These are phyloP conservation scores for Entelexis paramagnoliae DNA, from an alignment of 1,139 yeast species.

Conservation along the genomic window DNA sequence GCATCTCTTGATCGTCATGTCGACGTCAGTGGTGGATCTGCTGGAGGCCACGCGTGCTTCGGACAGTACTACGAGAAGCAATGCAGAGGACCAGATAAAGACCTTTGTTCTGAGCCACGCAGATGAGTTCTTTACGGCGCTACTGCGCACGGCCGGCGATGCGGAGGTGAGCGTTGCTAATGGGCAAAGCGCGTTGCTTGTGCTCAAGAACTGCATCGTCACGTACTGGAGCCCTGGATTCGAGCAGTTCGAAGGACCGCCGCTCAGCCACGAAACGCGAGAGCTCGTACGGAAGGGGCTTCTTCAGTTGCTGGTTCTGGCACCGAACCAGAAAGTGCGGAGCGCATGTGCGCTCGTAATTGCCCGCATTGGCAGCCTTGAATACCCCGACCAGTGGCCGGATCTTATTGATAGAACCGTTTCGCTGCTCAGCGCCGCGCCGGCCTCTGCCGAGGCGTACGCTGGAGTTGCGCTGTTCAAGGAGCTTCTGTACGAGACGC, in stretches of 20 bases:
- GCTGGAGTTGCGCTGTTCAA: constrained; percentile 65
- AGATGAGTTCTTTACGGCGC: constrained; percentile 14
- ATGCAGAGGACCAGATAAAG: constrained; percentile 21
- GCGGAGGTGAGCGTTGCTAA: constrained; percentile 13
- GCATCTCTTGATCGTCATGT: constrained; percentile 10
- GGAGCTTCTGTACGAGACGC: constrained; percentile 75
- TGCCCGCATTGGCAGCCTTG: constrained; percentile 78
- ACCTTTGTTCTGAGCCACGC: constrained; percentile 8
- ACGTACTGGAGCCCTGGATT: constrained; percentile 80
- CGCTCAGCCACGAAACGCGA: constrained; percentile 45
- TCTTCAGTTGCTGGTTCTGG: constrained; percentile 42
- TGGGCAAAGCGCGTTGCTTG: constrained; percentile 57
- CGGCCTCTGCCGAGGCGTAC: constrained; percentile 33
- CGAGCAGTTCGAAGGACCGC: constrained; percentile 59
- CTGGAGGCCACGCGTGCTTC: constrained; percentile 19
- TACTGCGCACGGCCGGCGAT: constrained; percentile 17
- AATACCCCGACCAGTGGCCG: constrained; percentile 97
- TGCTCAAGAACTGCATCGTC: constrained; percentile 60
- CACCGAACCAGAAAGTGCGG: constrained; percentile 48
- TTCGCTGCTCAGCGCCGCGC: constrained; percentile 37
- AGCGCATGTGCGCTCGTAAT: constrained; percentile 63
- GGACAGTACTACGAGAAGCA: constrained; percentile 15
- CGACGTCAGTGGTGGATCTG: constrained; percentile 9
- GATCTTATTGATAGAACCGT: constrained; percentile 42
- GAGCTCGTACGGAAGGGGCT: constrained; percentile 41